Conservation (phyloP, 2,329 filamentous ascomycete genomes). For the Venturia aucupariae region DNA sequence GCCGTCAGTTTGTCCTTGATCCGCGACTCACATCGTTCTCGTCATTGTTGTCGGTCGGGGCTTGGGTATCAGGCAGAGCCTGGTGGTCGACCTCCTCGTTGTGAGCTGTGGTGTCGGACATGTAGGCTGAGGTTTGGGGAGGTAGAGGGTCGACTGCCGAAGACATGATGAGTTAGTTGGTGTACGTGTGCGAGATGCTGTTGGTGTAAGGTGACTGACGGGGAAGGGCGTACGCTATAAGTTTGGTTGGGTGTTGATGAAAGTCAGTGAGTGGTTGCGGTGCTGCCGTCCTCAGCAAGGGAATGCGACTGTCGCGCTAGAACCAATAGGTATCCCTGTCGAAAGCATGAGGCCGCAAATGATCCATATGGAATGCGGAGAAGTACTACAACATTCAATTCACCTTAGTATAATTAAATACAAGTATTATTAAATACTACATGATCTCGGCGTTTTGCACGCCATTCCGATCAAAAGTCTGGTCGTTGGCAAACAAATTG, state of each 20-base stretch:
- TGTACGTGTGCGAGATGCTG: not conserved
- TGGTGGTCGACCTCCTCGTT: constrained; percentile 17
- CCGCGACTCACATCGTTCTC: not conserved
- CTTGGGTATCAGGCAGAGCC: not conserved
- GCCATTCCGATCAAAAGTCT: not conserved
- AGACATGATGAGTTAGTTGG: not conserved
- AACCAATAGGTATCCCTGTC: not conserved
- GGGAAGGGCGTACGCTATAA: not conserved
- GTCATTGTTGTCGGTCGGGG: not conserved
- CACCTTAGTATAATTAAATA: too few species aligned
- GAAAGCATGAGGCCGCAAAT: not conserved
- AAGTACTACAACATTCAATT: not conserved
- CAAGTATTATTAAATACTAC: too few species aligned
- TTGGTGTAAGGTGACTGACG: not conserved
- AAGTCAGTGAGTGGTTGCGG: not conserved
- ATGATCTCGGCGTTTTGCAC: too few species aligned
- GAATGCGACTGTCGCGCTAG: not conserved
- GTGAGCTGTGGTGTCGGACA: constrained; percentile 17
- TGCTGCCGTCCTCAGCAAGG: not conserved
- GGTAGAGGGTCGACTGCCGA: not conserved
- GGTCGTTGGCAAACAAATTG: too few species aligned
- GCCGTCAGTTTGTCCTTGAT: not conserved
- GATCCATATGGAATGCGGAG: not conserved
- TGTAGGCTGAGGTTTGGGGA: not conserved
- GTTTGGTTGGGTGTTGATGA: not conserved